Evolutionary conservation across 331 rosid species (phyloP).

Genomic region (Acacia concinna): DNA sequence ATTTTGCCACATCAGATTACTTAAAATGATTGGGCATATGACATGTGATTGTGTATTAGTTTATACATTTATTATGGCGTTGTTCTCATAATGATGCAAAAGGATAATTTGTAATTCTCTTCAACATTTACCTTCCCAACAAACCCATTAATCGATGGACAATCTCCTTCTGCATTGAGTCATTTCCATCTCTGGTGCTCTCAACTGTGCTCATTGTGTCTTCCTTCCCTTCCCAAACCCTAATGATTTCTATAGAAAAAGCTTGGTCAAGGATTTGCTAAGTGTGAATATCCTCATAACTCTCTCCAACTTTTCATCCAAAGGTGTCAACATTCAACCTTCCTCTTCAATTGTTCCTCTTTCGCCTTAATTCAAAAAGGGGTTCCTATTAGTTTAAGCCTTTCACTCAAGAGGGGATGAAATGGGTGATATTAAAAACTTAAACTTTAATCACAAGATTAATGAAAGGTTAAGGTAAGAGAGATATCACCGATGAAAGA

Average conservation of each 20-base stretch:
- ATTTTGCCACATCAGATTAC: too few species aligned
- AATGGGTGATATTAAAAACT: too few species aligned
- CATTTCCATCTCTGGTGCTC: slow-evolving; percentile 53
- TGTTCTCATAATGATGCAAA: too few species aligned
- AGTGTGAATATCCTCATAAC: slow-evolving; percentile 43
- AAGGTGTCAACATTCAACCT: slow-evolving; percentile 44
- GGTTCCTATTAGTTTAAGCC: too few species aligned
- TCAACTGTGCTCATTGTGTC: slow-evolving; percentile 58
- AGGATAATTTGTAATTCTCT: too few species aligned
- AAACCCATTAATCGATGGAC: slow-evolving; percentile 53
- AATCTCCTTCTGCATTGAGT: slow-evolving; percentile 78
- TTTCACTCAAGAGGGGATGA: too few species aligned
- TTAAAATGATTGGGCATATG: too few species aligned
- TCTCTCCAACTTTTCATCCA: slow-evolving; percentile 52
- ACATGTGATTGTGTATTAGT: too few species aligned
- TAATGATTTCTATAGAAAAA: slow-evolving; percentile 81
- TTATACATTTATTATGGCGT: too few species aligned
- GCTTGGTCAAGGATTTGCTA: slow-evolving; percentile 63
- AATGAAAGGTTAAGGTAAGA: too few species aligned
- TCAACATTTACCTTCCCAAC: slow-evolving; percentile 46
- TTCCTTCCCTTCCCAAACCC: slow-evolving; percentile 56
- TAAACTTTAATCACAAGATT: too few species aligned
- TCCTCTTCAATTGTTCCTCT: slow-evolving; percentile 62
- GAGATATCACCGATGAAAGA: too few species aligned
- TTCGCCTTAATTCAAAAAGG: slow-evolving; percentile 71